Evolutionary conservation across 169 alveolate species (phyloP), one percentile per base, ranked within the genome.

Genomic region (Eimeria zaria): DNA sequence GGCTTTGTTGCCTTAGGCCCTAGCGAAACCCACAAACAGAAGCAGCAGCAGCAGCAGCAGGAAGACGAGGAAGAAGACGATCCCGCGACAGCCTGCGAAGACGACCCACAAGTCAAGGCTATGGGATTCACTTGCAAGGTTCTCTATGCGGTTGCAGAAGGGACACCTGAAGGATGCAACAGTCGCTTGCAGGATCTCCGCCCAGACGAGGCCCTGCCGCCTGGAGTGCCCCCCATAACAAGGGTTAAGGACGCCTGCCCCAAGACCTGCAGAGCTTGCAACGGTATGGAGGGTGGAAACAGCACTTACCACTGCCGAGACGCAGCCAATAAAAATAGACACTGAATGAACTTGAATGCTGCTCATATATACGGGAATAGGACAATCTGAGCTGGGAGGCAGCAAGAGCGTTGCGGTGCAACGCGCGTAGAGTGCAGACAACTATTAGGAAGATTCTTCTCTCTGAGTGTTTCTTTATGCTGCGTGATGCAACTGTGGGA

Each of bases 211-310:
- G 85, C 89, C 64, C 83, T 97, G 36, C 98, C 98, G 0, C 96
- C 96, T 22, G 97, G 97, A 39, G 96, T 96, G 22, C 96, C 97
- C 8, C 93, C 96, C 27, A 64, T 84, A 46, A 55, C 96, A 36
- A 62, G 95, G 36, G 98, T 97, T 44, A 89, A 95, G 55, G 89
- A 96, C n/a, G 97, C 97, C 30, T 97, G 98, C 60, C 97, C 97
- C 8, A 80, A 64, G 88, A 95, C 97, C 27, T 97, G 98, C 73
- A 90, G 96, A 73, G 97, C 91, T 53, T 97, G 98, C 74, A 90
- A 81, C 41, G 96, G 97, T 76, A 46, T 14, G 90, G 22, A 41
- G 33, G 58, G 6, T 27, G 41, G 89, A 33, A 48, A 24, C 27
- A 69, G 80, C 80, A 33, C 1, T 36, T 2, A 36, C 46, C 1